phyloP scores from a whole-genome alignment of 2,329 filamentous ascomycete genomes.

The Trichoderma atrobrunneum region DNA sequence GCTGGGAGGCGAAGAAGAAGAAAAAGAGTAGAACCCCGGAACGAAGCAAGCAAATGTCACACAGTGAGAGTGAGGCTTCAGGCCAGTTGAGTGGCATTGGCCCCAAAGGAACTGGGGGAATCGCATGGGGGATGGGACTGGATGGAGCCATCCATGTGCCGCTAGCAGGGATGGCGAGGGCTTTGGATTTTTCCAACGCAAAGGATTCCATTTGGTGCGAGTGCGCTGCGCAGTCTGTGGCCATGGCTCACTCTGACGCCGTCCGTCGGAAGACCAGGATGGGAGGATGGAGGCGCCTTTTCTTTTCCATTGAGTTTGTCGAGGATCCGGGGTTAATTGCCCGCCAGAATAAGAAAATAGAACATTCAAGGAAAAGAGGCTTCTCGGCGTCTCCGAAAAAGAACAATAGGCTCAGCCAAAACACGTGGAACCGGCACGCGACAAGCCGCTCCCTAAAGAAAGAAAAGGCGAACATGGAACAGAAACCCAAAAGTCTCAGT shows the following conservation, averaged over 20 bases:
- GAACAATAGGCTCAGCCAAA: background rate
- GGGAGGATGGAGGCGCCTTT: background rate
- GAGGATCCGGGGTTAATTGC: background rate
- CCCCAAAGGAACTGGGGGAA: background rate
- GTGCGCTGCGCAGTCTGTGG: background rate
- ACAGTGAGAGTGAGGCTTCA: slow-evolving; percentile 4
- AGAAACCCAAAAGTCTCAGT: background rate
- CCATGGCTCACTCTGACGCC: background rate
- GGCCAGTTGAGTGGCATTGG: background rate
- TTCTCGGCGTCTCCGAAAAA: slow-evolving; percentile 13
- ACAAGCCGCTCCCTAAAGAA: background rate
- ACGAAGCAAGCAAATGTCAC: background rate
- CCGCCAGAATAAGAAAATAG: background rate
- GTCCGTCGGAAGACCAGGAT: background rate
- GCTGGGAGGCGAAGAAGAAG: background rate
- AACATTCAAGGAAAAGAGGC: background rate
- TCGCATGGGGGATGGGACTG: background rate
- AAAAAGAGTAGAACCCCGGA: background rate
- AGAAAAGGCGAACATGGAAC: background rate
- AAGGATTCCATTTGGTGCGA: background rate
- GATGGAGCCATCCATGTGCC: slow-evolving; percentile 2
- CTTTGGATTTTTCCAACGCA: background rate
- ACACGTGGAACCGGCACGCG: slow-evolving; percentile 13
- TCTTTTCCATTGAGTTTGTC: background rate
- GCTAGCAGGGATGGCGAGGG: slow-evolving; percentile 4